phyloP scores from a whole-genome alignment of 768 basidiomycete genomes.

The Leucosporidium scottii region DNA sequence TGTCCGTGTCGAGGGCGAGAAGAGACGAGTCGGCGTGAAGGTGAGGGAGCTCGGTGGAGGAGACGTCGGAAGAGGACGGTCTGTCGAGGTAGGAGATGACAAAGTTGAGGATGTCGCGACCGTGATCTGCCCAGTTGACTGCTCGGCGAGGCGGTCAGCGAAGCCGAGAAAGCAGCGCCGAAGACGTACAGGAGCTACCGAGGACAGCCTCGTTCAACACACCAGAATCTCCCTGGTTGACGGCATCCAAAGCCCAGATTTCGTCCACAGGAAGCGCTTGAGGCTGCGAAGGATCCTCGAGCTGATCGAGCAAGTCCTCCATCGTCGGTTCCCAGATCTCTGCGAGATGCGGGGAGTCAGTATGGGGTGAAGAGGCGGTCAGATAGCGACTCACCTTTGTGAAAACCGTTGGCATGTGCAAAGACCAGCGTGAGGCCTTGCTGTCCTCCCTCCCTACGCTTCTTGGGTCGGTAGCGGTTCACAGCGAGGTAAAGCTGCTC shows the following conservation, averaged over 20 bases:
- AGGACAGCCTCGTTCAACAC: constrained; percentile 57
- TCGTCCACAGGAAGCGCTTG: constrained; percentile 49
- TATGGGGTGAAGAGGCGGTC: no score
- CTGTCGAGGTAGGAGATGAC: constrained; percentile 59
- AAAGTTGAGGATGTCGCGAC: constrained; percentile 71
- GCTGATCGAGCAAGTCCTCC: neutral
- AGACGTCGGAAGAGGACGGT: neutral
- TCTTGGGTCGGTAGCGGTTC: constrained; percentile 11
- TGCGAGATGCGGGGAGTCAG: neutral
- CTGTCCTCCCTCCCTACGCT: neutral
- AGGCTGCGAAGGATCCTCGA: neutral
- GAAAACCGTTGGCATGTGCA: constrained; percentile 8
- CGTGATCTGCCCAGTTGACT: constrained; percentile 57
- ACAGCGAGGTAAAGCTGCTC: constrained; percentile 6
- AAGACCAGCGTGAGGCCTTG: constrained; percentile 7
- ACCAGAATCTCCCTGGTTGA: constrained; percentile 75
- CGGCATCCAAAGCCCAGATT: constrained; percentile 74
- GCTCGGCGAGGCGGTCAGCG: neutral
- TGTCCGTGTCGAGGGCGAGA: neutral
- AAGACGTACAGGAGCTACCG: constrained; percentile 45
- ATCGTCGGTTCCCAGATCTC: constrained; percentile 17
- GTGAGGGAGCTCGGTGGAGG: neutral
- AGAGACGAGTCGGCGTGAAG: neutral
- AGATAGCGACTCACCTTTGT: neutral
- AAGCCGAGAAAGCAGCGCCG: constrained; percentile 31